Base-by-base conservation (phyloP, 306 rosid species). In the Vigna angularis region DNA sequence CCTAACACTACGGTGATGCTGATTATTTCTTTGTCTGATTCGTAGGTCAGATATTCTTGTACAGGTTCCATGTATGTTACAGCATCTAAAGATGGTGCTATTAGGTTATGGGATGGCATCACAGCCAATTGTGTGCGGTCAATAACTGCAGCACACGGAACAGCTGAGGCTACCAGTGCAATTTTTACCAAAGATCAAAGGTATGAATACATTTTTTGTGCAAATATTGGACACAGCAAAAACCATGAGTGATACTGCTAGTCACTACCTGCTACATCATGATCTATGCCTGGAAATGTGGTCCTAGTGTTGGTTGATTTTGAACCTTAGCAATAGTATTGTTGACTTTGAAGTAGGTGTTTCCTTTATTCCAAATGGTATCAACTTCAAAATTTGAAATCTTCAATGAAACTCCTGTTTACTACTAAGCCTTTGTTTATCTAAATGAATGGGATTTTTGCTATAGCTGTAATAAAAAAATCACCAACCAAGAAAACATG, bases 91-190 rank as follows among this genome's bases (percentile, higher is more conserved):
- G 94, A 92, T 51, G 92, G 97, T 72, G 86, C 87, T 36, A 78
- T 94, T 80, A 90, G 93, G 53, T 67, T 94, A 81, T 94, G 97
- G 98, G 97, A 94, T 82, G 97, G 97, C 70, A 73, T 89, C 78
- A 88, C 88, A 83, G 95, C 97, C 47, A 83, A 74, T 73, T 92
- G 96, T 80, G 86, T 87, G 73, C 91, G 93, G 66, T 79, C 93
- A 69, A 87, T 94, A 71, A 86, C 74, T 51, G 92, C 87, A 75
- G 95, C 96, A 69, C 98, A 94, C 80, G 95, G 92, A 75, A 81
- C 89, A 17, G 82, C 86, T 17, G 98, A 94, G 85, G 92, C 87
- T 69, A 94, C 94, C 59, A 89, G 98, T 83, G 97, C 97, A 79
- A 85, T 68, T 75, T 94, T 94, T 82, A 88, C 97, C 2, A 94